Conservation (phyloP, 139 green algal genomes). For the Mesostigma viride region DNA sequence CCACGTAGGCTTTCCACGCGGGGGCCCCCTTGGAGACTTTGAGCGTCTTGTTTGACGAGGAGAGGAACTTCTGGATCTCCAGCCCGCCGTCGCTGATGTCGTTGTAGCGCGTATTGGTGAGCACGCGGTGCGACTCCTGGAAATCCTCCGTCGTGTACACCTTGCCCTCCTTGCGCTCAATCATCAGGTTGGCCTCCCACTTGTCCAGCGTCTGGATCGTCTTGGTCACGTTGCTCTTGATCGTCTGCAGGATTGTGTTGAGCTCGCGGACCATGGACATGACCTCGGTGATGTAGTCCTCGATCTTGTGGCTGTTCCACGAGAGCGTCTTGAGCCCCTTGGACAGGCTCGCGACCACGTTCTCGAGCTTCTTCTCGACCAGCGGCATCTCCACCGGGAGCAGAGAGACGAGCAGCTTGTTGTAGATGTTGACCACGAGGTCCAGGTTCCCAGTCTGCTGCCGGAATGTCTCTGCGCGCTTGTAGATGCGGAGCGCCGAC, state of each 20-base stretch:
- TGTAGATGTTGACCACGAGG: conserved; percentile 64
- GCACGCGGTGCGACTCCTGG: conserved; percentile 37
- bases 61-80: conserved; percentile 71
- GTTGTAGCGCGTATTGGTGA: conserved; percentile 37
- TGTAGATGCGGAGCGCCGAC: conserved; percentile 39
- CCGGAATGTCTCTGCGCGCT: conserved; percentile 54
- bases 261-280: conserved; percentile 61
- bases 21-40: conserved; percentile 57
- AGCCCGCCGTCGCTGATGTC: conserved; percentile 61
- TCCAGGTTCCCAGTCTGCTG: conserved; percentile 63
- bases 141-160: conserved; percentile 70
- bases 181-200: conserved; percentile 70
- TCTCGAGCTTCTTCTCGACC: conserved; percentile 59
- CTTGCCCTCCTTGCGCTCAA: conserved; percentile 73
- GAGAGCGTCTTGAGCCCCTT: conserved; percentile 50
- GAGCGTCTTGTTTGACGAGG: conserved; percentile 54
- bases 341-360: conserved; percentile 46
- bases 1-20: conserved; percentile 64
- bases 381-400: conserved; percentile 69
- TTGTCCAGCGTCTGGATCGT: conserved; percentile 42
- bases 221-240: conserved; percentile 66
- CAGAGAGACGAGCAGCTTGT: conserved; percentile 59
- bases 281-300: conserved; percentile 66
- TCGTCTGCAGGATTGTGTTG: conserved; percentile 48
- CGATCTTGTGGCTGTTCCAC: conserved; percentile 65